phyloP scores from a whole-genome alignment of 208 protist species.

The Phytomonas francai region DNA sequence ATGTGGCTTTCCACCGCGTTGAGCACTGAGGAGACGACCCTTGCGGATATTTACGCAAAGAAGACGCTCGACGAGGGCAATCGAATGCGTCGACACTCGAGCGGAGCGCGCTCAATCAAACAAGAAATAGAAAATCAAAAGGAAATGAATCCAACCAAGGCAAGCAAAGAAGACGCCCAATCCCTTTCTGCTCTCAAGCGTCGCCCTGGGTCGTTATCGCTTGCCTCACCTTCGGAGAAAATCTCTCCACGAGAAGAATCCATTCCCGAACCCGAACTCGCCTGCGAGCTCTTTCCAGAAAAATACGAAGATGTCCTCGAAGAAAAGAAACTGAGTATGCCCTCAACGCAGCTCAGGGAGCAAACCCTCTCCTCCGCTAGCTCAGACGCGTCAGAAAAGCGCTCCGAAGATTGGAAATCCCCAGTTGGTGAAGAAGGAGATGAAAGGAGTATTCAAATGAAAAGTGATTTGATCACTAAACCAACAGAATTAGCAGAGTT shows the following conservation, averaged over 20 bases:
- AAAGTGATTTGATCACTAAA: neutral
- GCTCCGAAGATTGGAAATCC: neutral
- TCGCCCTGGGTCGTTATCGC: neutral
- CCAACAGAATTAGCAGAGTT: neutral
- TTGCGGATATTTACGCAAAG: conserved; percentile 14
- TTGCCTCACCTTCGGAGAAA: neutral
- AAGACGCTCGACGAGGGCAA: conserved; percentile 10
- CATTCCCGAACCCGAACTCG: neutral
- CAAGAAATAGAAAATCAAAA: neutral
- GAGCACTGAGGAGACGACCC: conserved; percentile 6
- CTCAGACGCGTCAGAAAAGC: neutral
- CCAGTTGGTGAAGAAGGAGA: neutral
- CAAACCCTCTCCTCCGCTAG: neutral
- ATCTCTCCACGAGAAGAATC: neutral
- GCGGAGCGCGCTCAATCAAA: neutral
- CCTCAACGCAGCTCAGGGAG: neutral
- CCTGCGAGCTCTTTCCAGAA: neutral
- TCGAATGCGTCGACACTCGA: neutral
- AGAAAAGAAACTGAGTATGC: neutral
- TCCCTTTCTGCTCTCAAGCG: neutral
- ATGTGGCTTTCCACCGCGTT: conserved; percentile 49
- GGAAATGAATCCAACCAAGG: neutral
- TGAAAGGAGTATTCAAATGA: neutral
- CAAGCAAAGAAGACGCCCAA: neutral
- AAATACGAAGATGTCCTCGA: neutral